Evolutionary conservation across 2,329 filamentous ascomycete species (phyloP).

Genomic region (Trichoderma arundinaceum): DNA sequence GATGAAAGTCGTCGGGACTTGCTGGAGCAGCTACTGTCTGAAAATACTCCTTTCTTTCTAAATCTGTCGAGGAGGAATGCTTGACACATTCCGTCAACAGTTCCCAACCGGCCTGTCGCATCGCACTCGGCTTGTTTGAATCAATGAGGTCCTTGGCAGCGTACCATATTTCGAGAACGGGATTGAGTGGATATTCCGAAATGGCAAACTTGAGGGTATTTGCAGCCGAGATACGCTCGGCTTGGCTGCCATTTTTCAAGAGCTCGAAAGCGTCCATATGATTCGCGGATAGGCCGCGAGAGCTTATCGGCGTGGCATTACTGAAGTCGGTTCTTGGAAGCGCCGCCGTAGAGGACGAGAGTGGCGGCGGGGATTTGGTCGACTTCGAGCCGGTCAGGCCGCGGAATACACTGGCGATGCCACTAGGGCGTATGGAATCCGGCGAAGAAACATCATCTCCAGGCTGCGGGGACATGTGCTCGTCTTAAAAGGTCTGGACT

Average conservation of each 20-base stretch:
- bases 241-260: constrained; percentile 57
- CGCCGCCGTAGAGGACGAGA: constrained; percentile 48
- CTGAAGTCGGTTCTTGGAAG: constrained; percentile 53
- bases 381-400: constrained; percentile 63
- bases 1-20: constrained; percentile 66
- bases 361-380: constrained; percentile 56
- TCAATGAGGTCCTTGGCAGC: constrained; percentile 70
- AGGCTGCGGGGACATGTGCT: constrained; percentile 65
- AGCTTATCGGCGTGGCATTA: constrained; percentile 48
- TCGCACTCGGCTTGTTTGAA: constrained; percentile 56
- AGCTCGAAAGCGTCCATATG: constrained; percentile 61
- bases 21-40: constrained; percentile 62
- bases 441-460: constrained; percentile 62
- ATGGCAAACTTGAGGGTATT: constrained; percentile 62
- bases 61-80: constrained; percentile 65
- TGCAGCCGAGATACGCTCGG: constrained; percentile 63
- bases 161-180: constrained; percentile 68
- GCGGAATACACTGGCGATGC: constrained; percentile 68
- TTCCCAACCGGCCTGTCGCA: constrained; percentile 67
- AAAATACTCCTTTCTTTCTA: constrained; percentile 71
- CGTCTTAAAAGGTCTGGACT: constrained; percentile 41
- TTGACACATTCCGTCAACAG: constrained; percentile 69
- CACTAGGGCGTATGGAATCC: constrained; percentile 61
- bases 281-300: constrained; percentile 55
- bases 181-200: constrained; percentile 63